Conservation (phyloP, 1,139 yeast genomes). For the Magnusiomyces fungicola region DNA sequence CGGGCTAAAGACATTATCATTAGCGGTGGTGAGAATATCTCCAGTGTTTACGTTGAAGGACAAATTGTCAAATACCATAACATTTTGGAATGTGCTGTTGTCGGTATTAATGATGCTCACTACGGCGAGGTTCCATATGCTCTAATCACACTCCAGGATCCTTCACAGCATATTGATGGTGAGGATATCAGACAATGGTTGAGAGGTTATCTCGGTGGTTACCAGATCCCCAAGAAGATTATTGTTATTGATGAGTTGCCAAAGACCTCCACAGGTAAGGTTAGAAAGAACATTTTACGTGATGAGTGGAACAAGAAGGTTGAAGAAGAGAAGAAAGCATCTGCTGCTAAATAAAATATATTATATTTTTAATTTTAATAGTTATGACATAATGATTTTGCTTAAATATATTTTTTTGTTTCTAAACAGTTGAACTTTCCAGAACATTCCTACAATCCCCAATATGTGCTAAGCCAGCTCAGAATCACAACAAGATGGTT, state of each 20-base stretch:
- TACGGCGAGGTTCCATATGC: slow-evolving; percentile 36
- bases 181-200: slow-evolving; percentile 25
- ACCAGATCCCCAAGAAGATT: slow-evolving; percentile 31
- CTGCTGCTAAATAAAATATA: background rate
- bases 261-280: slow-evolving; percentile 35
- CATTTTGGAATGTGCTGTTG: slow-evolving; percentile 34
- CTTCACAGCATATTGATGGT: slow-evolving; percentile 16
- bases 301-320: slow-evolving; percentile 16
- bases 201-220: slow-evolving; percentile 29
- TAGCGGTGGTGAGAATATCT: slow-evolving; percentile 74
- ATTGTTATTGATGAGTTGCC: slow-evolving; percentile 29
- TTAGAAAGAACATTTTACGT: slow-evolving; percentile 31
- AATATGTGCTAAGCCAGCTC: too few relatives aligned
- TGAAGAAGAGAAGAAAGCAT: background rate
- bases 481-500: too few relatives aligned
- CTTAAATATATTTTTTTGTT: too few relatives aligned
- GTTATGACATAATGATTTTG: too few relatives aligned
- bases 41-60: slow-evolving; percentile 70
- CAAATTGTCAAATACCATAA: slow-evolving; percentile 42
- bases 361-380: too few relatives aligned
- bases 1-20: slow-evolving; percentile 76
- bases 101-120: slow-evolving; percentile 33
- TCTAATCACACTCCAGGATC: slow-evolving; percentile 25
- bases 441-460: too few relatives aligned
- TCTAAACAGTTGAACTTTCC: too few relatives aligned